These are phyloP conservation scores for Fusarium burgessii DNA, from an alignment of 2,329 filamentous ascomycete species.

Conservation along the genomic window DNA sequence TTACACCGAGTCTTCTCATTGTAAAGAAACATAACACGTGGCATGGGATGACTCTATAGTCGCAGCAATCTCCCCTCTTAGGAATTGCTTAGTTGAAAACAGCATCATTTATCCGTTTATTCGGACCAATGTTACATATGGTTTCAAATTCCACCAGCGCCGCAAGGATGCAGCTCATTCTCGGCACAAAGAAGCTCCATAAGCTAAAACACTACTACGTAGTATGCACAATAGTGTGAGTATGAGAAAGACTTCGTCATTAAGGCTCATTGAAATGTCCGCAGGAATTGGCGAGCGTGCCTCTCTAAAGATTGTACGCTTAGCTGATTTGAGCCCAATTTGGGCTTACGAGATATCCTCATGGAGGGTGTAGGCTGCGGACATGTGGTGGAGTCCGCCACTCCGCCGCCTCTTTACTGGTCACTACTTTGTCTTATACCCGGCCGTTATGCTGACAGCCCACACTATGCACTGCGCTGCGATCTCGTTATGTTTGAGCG, in stretches of 20 bases:
- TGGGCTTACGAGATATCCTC: slow-evolving; percentile 42
- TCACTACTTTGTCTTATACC: not conserved
- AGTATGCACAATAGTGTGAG: not conserved
- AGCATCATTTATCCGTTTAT: slow-evolving; percentile 18
- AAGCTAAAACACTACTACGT: not conserved
- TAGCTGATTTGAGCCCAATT: slow-evolving; percentile 36
- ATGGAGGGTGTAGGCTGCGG: slow-evolving; percentile 32
- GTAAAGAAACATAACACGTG: slow-evolving; percentile 9
- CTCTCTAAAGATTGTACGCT: slow-evolving; percentile 35
- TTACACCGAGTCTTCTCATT: not conserved
- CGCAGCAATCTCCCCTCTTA: not conserved
- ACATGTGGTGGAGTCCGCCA: slow-evolving; percentile 43
- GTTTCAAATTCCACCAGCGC: slow-evolving; percentile 16
- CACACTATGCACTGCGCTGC: slow-evolving; percentile 8
- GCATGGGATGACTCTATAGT: slow-evolving; percentile 14
- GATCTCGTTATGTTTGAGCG: slow-evolving; percentile 26
- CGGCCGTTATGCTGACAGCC: slow-evolving; percentile 41
- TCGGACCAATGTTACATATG: slow-evolving; percentile 24
- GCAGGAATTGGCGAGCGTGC: slow-evolving; percentile 26
- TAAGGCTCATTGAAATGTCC: slow-evolving; percentile 32
- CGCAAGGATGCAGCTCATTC: slow-evolving; percentile 7
- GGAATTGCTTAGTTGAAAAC: not conserved
- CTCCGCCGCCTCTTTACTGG: slow-evolving; percentile 33
- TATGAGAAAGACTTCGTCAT: slow-evolving; percentile 15
- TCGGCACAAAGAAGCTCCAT: slow-evolving; percentile 5